A percentile compares a stretch with the other conserved stretches of the same genome.
Conservation (phyloP, 208 protist genomes). For the Endotrypanum monterogeii region DNA sequence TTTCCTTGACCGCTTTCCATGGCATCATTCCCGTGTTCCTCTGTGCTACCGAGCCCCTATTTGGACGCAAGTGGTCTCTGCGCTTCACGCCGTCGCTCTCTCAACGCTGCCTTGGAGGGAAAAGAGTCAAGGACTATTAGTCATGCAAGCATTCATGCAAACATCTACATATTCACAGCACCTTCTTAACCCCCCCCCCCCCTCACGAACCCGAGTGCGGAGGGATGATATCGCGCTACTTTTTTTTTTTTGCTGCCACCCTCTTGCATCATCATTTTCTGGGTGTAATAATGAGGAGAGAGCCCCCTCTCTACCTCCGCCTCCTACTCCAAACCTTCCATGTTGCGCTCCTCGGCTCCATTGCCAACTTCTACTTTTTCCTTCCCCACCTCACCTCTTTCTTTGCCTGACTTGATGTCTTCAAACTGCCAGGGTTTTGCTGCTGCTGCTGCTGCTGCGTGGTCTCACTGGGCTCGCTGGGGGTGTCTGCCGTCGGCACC, state of each 20-base stretch:
- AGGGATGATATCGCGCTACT: background rate
- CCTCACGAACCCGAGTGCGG: background rate
- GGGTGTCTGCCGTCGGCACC: background rate
- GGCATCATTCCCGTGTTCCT: background rate
- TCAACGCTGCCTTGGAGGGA: no score
- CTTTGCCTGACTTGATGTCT: background rate
- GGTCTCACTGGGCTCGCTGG: background rate
- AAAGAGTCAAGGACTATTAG: no score
- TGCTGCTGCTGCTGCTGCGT: background rate
- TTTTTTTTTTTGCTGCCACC: background rate
- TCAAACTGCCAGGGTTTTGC: background rate
- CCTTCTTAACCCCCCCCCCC: background rate
- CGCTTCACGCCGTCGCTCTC: background rate
- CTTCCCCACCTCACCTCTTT: background rate
- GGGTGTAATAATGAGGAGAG: background rate
- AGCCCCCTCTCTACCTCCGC: background rate
- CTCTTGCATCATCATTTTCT: background rate
- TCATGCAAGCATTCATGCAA: background rate
- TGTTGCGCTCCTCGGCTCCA: background rate
- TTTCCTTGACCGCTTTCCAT: background rate
- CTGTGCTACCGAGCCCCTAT: background rate
- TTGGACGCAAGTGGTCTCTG: background rate
- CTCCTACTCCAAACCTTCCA: no score
- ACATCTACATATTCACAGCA: background rate
- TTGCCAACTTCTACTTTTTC: background rate